phyloP scores from a whole-genome alignment of 176 grass and related monocot genomes.

The Rhynchospora tenuis region DNA sequence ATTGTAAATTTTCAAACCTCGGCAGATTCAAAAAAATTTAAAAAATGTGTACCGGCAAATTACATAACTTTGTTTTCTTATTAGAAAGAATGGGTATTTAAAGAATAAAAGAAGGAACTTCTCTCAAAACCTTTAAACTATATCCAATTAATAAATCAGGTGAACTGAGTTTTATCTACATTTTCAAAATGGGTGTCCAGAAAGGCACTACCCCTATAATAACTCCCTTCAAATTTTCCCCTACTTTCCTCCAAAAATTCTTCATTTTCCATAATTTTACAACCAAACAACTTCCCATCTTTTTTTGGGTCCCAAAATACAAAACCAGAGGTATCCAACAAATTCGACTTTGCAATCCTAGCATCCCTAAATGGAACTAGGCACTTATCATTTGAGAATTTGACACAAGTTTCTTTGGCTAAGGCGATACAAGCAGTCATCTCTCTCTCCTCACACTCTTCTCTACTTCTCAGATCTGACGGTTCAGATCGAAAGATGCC shows the following conservation, averaged over 20 bases:
- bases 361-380: constrained; percentile 55
- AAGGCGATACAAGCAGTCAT: constrained; percentile 45
- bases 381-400: constrained; percentile 64
- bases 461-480: constrained; percentile 40
- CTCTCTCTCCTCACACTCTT: constrained; percentile 61
- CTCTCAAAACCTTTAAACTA: not conserved
- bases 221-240: constrained; percentile 7
- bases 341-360: constrained; percentile 35
- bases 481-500: constrained; percentile 39
- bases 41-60: not conserved
- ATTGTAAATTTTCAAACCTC: not conserved
- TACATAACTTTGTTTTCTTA: not conserved
- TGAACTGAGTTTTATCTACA: not conserved
- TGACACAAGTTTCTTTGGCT: constrained; percentile 51
- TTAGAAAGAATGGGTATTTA: not conserved
- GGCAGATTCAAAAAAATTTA: not conserved
- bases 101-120: not conserved
- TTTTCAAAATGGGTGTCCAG: constrained; percentile 2
- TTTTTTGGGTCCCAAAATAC: constrained; percentile 11
- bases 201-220: constrained; percentile 10
- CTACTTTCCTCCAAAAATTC: not conserved
- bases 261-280: not conserved
- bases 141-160: not conserved
- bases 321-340: constrained; percentile 38
- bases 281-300: constrained; percentile 18